Conservation (phyloP, 768 basidiomycete species). For the Suillus discolor region DNA sequence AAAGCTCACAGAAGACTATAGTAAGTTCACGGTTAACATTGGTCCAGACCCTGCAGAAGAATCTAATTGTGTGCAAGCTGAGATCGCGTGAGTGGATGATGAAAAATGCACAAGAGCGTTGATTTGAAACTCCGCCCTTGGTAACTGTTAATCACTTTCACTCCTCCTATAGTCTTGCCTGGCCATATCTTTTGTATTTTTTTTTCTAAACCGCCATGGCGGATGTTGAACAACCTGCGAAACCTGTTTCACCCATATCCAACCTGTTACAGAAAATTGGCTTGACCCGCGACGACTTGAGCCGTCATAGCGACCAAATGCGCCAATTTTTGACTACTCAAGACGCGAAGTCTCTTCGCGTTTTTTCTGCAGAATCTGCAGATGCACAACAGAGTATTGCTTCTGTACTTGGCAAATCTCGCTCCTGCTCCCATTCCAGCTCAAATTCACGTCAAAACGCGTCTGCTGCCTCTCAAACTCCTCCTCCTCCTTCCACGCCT, state of each 20-base stretch:
- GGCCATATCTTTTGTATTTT: background rate
- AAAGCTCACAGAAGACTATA: background rate
- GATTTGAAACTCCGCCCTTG: conserved; percentile 1
- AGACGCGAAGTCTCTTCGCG: conserved; percentile 47
- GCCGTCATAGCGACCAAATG: conserved; percentile 76
- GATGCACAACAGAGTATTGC: conserved; percentile 38
- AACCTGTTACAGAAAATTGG: conserved; percentile 71
- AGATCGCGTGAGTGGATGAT: background rate
- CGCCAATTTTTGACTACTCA: conserved; percentile 72
- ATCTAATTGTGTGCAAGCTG: background rate
- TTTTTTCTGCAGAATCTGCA: conserved; percentile 37
- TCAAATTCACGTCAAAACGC: conserved; percentile 52
- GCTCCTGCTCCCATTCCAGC: conserved; percentile 43
- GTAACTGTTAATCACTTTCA: conserved; percentile 1
- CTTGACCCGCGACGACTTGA: conserved; percentile 75
- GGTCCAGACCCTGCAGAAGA: background rate
- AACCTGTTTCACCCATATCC: conserved; percentile 65
- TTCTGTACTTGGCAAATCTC: conserved; percentile 43
- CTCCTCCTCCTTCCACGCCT: conserved; percentile 56
- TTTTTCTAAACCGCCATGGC: conserved; percentile 20
- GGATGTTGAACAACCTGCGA: conserved; percentile 20
- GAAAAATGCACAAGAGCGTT: conserved; percentile 1
- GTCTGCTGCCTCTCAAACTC: conserved; percentile 38
- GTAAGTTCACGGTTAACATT: background rate
- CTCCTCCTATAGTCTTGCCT: conserved; percentile 5